Conservation (phyloP, 2,329 filamentous ascomycete species). For the Pseudogymnoascus sp. region DNA sequence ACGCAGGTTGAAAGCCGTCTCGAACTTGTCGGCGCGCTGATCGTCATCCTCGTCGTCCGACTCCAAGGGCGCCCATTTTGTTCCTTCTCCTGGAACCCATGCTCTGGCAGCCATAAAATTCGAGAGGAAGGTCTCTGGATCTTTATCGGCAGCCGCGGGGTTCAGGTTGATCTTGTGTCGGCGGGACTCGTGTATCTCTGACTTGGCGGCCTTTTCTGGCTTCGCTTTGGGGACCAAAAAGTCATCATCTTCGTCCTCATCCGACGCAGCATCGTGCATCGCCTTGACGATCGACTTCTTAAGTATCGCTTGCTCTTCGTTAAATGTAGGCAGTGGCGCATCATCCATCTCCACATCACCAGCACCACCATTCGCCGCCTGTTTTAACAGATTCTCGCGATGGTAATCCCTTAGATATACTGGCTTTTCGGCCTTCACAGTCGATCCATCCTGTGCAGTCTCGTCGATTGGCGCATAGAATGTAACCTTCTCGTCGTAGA, state of each 20-base stretch:
- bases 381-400: constrained; percentile 70
- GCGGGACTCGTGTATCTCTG: constrained; percentile 49
- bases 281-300: constrained; percentile 71
- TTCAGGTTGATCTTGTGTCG: constrained; percentile 49
- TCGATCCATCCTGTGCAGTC: constrained; percentile 30
- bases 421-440: constrained; percentile 66
- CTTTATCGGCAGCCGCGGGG: constrained; percentile 68
- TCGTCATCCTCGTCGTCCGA: constrained; percentile 75
- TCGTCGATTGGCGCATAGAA: constrained; percentile 67
- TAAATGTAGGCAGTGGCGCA: constrained; percentile 59
- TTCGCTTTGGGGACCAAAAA: constrained; percentile 67
- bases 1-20: constrained; percentile 88
- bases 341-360: constrained; percentile 49
- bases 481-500: constrained; percentile 72
- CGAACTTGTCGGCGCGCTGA: constrained; percentile 72
- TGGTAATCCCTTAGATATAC: constrained; percentile 88
- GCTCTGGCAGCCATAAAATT: constrained; percentile 91
- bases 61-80: constrained; percentile 73
- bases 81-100: constrained; percentile 65
- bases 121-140: constrained; percentile 87
- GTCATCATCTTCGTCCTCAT: constrained; percentile 41
- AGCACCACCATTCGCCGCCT: constrained; percentile 47
- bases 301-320: constrained; percentile 77
- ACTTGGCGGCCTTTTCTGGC: constrained; percentile 25
- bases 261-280: constrained; percentile 58